phyloP scores from a whole-genome alignment of 225 moss, liverwort and hornwort genomes.

The Straminergon stramineum region DNA sequence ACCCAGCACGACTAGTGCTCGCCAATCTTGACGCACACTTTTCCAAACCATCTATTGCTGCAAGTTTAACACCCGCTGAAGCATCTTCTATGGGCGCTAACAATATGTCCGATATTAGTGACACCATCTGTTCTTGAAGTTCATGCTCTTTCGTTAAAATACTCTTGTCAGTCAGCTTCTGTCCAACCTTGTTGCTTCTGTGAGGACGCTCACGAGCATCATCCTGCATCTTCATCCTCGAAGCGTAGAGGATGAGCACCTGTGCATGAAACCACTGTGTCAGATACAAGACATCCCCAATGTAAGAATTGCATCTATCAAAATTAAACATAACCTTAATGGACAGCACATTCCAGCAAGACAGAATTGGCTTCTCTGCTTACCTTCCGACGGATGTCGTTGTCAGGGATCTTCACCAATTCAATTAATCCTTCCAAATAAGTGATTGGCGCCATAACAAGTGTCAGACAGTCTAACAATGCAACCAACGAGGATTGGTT shows the following conservation, averaged over 20 bases:
- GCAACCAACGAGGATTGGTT: conserved; percentile 38
- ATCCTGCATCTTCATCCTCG: conserved; percentile 58
- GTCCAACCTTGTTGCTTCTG: conserved; percentile 23
- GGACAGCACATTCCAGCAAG: background rate
- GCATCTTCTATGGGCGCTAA: conserved; percentile 24
- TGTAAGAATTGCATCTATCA: background rate
- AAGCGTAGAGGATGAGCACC: conserved; percentile 69
- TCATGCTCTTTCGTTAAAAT: conserved; percentile 27
- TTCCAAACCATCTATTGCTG: conserved; percentile 73
- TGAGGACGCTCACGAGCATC: conserved; percentile 13
- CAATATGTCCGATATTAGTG: conserved; percentile 44
- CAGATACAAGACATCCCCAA: background rate
- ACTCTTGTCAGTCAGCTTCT: background rate
- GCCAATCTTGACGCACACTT: conserved; percentile 61
- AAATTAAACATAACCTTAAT: background rate
- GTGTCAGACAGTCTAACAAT: conserved; percentile 59
- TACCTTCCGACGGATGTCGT: conserved; percentile 69
- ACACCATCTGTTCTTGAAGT: conserved; percentile 46
- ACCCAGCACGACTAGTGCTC: conserved; percentile 20
- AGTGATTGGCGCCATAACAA: conserved; percentile 56
- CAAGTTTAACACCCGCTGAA: conserved; percentile 47
- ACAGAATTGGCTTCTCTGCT: background rate
- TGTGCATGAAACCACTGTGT: conserved; percentile 9
- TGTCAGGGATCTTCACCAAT: conserved; percentile 56
- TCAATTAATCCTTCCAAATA: conserved; percentile 73